These are phyloP conservation scores for Talaromyces atroroseus DNA, from an alignment of 2,329 filamentous ascomycete species.

Conservation along the genomic window DNA sequence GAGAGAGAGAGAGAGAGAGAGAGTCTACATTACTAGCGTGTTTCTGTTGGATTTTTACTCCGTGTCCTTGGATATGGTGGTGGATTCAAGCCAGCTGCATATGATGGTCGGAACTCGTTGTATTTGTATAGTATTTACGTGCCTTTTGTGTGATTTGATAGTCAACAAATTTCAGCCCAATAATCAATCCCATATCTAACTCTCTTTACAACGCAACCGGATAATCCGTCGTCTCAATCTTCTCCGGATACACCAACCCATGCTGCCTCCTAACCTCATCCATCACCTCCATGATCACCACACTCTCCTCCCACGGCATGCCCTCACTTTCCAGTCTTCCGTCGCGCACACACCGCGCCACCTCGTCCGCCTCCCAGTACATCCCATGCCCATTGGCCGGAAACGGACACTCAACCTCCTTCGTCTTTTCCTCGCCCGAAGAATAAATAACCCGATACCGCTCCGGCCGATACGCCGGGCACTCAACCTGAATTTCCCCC, in stretches of 20 bases:
- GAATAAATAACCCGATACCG: slow-evolving; percentile 58
- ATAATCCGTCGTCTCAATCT: slow-evolving; percentile 58
- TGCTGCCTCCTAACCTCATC: slow-evolving; percentile 62
- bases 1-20: too few relatives aligned
- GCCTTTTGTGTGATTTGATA: background rate
- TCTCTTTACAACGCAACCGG: slow-evolving; percentile 43
- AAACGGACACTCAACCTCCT: slow-evolving; percentile 35
- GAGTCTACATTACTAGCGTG: too few relatives aligned
- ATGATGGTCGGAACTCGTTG: background rate
- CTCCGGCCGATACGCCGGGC: slow-evolving; percentile 64
- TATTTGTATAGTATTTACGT: background rate
- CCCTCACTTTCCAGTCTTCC: slow-evolving; percentile 69
- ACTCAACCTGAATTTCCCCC: slow-evolving; percentile 76
- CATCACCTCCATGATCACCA: slow-evolving; percentile 79
- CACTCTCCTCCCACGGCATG: slow-evolving; percentile 68
- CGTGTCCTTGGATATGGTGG: too few relatives aligned
- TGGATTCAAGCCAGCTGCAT: too few relatives aligned
- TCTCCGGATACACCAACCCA: slow-evolving; percentile 57
- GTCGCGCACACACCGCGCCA: slow-evolving; percentile 67
- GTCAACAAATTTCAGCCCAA: too few relatives aligned
- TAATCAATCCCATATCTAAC: too few relatives aligned
- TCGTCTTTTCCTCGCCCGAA: background rate
- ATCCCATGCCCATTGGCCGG: slow-evolving; percentile 68
- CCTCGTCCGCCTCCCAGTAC: slow-evolving; percentile 85
- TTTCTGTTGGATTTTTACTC: too few relatives aligned